phyloP scores from a whole-genome alignment of 2,329 filamentous ascomycete genomes.

The Amesomyces nigricolor region DNA sequence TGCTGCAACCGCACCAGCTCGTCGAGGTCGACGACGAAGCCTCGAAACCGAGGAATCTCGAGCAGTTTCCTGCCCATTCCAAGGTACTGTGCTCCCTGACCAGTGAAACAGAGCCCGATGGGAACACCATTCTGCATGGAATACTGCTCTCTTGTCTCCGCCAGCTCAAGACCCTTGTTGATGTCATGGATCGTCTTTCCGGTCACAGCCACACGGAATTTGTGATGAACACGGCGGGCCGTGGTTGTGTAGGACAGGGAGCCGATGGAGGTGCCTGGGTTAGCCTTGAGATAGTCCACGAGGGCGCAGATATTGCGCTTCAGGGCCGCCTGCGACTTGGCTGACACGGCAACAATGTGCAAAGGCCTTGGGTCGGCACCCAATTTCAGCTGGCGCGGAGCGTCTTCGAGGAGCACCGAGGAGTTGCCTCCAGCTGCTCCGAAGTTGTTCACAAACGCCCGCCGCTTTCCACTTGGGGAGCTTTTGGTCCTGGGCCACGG shows the following conservation, averaged over 20 bases:
- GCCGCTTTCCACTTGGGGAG: constrained; percentile 21
- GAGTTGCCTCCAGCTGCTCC: constrained; percentile 66
- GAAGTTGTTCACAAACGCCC: constrained; percentile 60
- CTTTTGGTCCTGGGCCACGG: not conserved
- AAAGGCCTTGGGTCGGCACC: constrained; percentile 46
- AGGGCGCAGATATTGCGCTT: constrained; percentile 52
- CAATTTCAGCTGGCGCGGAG: constrained; percentile 22
- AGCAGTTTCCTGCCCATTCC: constrained; percentile 47
- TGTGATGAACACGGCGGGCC: constrained; percentile 57
- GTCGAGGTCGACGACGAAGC: constrained; percentile 52
- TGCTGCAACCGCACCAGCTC: constrained; percentile 45
- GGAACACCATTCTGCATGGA: constrained; percentile 31
- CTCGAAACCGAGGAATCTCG: constrained; percentile 42
- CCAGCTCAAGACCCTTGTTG: constrained; percentile 25
- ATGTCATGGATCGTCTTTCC: constrained; percentile 39
- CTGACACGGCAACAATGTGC: constrained; percentile 55
- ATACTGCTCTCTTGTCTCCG: not conserved
- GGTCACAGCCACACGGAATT: constrained; percentile 47
- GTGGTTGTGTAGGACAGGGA: constrained; percentile 63
- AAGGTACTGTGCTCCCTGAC: constrained; percentile 50
- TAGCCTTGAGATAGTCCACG: constrained; percentile 46
- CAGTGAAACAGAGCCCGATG: constrained; percentile 50
- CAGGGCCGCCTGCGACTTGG: constrained; percentile 51
- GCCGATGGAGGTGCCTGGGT: constrained; percentile 47
- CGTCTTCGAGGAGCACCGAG: constrained; percentile 58